A percentile compares a stretch with the other conserved stretches of the same genome.
These are phyloP conservation scores for Pseudopithomyces chartarum DNA, from an alignment of 2,329 filamentous ascomycete species.

Conservation along the genomic window DNA sequence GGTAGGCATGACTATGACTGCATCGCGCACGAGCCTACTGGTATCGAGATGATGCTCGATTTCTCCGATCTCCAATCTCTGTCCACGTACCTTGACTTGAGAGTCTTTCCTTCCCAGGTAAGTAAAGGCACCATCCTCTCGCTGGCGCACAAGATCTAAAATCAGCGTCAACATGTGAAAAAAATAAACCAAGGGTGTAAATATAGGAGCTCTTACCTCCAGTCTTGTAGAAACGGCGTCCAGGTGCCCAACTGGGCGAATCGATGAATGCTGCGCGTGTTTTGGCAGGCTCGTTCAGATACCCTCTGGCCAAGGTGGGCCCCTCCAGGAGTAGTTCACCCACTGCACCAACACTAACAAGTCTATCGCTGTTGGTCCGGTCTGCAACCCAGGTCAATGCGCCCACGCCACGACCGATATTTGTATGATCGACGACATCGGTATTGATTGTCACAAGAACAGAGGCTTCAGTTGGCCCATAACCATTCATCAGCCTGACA, in stretches of 20 bases:
- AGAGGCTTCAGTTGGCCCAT: conserved; percentile 14
- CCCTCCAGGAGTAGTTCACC: conserved; percentile 63
- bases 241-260: conserved; percentile 14
- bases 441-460: conserved; percentile 12
- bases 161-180: neutral
- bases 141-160: conserved; percentile 21
- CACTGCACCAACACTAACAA: conserved; percentile 16
- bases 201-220: conserved; percentile 12
- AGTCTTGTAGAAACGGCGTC: conserved; percentile 21
- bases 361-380: neutral
- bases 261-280: conserved; percentile 22
- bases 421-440: conserved; percentile 10
- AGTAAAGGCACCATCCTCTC: conserved; percentile 17
- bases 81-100: conserved; percentile 29
- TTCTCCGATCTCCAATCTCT: conserved; percentile 25
- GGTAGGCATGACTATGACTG: neutral
- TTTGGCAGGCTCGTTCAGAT: conserved; percentile 23
- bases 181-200: neutral
- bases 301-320: conserved; percentile 43
- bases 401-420: conserved; percentile 55
- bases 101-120: conserved; percentile 26
- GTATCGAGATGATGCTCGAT: conserved; percentile 19
- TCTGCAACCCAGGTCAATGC: conserved; percentile 55
- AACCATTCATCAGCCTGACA: conserved; percentile 1
- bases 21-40: neutral